Percentiles rank a stretch among this genome's conserved stretches.
Conservation (phyloP, 257 asterid genomes). For the Fraxinus quadrangulata region DNA sequence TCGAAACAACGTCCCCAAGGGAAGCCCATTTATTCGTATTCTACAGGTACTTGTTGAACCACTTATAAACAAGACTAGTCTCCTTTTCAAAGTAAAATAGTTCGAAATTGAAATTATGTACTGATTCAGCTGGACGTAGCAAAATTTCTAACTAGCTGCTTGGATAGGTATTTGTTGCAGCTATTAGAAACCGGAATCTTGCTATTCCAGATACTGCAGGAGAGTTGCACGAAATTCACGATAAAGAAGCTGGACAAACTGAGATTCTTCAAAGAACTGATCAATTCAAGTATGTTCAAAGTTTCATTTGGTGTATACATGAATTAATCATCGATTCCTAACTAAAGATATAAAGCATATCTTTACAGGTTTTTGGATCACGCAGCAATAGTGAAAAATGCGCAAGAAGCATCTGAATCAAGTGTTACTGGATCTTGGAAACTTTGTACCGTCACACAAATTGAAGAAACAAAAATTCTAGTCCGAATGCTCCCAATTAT, state of each 20-base stretch:
- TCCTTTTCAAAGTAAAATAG: no score
- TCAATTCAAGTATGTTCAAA: conserved; percentile 59
- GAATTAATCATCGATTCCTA: neutral
- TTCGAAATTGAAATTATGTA: no score
- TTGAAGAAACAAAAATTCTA: conserved; percentile 74
- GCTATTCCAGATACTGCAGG: conserved; percentile 43
- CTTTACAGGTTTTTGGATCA: conserved; percentile 56
- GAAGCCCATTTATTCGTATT: conserved; percentile 65
- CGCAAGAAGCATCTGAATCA: conserved; percentile 32
- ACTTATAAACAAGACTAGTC: no score
- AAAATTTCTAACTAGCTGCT: neutral
- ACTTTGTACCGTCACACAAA: conserved; percentile 62
- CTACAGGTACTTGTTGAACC: conserved; percentile 42
- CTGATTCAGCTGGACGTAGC: no score
- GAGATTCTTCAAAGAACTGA: conserved; percentile 65
- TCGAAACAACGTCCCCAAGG: conserved; percentile 51
- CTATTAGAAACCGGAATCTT: conserved; percentile 51
- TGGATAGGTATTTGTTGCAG: conserved; percentile 64
- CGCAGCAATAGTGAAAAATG: conserved; percentile 48
- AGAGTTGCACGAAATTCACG: conserved; percentile 54
- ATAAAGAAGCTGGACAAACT: conserved; percentile 43
- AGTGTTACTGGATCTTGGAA: conserved; percentile 36
- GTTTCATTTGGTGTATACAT: neutral
- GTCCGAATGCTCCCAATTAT: conserved; percentile 72
- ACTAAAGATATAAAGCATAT: neutral